Evolutionary conservation across 2,329 filamentous ascomycete species (phyloP).

Genomic region (Botryotinia calthae): DNA sequence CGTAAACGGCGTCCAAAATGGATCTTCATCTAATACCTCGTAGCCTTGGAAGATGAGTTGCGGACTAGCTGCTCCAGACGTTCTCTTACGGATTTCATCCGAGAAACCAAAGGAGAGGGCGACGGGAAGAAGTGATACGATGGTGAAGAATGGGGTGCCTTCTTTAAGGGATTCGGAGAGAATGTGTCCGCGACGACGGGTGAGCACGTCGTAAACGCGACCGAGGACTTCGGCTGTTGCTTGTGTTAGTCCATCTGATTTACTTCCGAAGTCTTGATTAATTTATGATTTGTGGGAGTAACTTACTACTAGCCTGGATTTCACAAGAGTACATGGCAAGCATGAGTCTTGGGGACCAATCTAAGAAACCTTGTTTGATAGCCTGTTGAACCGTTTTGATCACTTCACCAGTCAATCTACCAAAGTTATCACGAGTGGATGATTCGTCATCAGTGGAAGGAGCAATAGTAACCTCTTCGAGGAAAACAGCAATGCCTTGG

Average conservation of each 20-base stretch:
- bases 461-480: slow-evolving; percentile 72
- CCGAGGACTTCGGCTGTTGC: slow-evolving; percentile 79
- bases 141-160: slow-evolving; percentile 94
- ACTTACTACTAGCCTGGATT: slow-evolving; percentile 85
- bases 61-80: slow-evolving; percentile 83
- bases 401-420: slow-evolving; percentile 85
- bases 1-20: slow-evolving; percentile 95
- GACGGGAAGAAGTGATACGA: slow-evolving; percentile 81
- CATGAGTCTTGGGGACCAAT: slow-evolving; percentile 94
- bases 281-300: neutral
- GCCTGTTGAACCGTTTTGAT: slow-evolving; percentile 84
- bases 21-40: slow-evolving; percentile 90
- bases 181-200: slow-evolving; percentile 83
- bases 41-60: slow-evolving; percentile 93
- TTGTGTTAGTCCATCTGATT: slow-evolving; percentile 23
- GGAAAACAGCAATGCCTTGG: slow-evolving; percentile 86
- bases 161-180: slow-evolving; percentile 90
- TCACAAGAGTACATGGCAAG: slow-evolving; percentile 98
- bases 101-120: slow-evolving; percentile 94
- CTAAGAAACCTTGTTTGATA: slow-evolving; percentile 83
- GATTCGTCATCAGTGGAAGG: slow-evolving; percentile 51
- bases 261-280: neutral
- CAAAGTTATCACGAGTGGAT: slow-evolving; percentile 63
- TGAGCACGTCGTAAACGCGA: slow-evolving; percentile 96
- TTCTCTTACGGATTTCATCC: slow-evolving; percentile 94